A percentile compares a stretch with the other conserved stretches of the same genome.
Conservation (phyloP, 495 filamentous ascomycete genomes). For the Penicillium bialowiezense region DNA sequence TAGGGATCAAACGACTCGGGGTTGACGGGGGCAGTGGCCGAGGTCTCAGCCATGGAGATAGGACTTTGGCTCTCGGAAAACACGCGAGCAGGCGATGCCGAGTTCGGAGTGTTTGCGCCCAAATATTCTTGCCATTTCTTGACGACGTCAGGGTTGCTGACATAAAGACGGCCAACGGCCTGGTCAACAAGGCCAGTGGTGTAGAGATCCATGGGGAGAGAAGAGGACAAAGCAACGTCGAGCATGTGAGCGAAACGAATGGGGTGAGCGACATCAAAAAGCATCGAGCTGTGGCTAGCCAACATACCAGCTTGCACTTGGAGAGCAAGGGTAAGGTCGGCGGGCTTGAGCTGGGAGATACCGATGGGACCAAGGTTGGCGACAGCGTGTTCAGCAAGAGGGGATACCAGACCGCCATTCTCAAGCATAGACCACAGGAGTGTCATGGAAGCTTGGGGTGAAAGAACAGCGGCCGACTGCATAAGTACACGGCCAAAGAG, state of each 20-base stretch:
- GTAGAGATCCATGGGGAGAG: slow-evolving; percentile 47
- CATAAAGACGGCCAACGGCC: slow-evolving; percentile 50
- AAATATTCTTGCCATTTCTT: slow-evolving; percentile 57
- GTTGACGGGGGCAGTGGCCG: slow-evolving; percentile 40
- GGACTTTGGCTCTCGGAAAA: slow-evolving; percentile 35
- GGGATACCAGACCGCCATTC: slow-evolving; percentile 60
- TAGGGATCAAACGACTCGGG: slow-evolving; percentile 90
- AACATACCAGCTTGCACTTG: slow-evolving; percentile 65
- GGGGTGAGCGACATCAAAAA: slow-evolving; percentile 52
- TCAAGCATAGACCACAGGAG: slow-evolving; percentile 74
- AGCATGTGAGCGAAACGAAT: slow-evolving; percentile 62
- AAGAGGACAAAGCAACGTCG: slow-evolving; percentile 48
- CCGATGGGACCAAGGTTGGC: slow-evolving; percentile 57
- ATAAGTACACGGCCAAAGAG: slow-evolving; percentile 63
- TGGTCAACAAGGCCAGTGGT: slow-evolving; percentile 55
- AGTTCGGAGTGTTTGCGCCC: slow-evolving; percentile 36
- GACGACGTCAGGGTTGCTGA: slow-evolving; percentile 54
- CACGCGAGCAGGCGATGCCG: background rate
- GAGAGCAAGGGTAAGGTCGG: slow-evolving; percentile 59
- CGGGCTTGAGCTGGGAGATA: slow-evolving; percentile 52
- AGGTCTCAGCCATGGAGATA: slow-evolving; percentile 35
- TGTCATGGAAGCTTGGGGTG: slow-evolving; percentile 54
- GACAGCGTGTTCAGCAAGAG: slow-evolving; percentile 61
- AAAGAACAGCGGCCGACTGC: slow-evolving; percentile 45
- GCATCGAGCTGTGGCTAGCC: slow-evolving; percentile 36